Evolutionary conservation across 371 early-diverging fungal genomes (phyloP), one percentile per base, ranked within the genome.

Genomic region (Mucor lusitanicus): DNA sequence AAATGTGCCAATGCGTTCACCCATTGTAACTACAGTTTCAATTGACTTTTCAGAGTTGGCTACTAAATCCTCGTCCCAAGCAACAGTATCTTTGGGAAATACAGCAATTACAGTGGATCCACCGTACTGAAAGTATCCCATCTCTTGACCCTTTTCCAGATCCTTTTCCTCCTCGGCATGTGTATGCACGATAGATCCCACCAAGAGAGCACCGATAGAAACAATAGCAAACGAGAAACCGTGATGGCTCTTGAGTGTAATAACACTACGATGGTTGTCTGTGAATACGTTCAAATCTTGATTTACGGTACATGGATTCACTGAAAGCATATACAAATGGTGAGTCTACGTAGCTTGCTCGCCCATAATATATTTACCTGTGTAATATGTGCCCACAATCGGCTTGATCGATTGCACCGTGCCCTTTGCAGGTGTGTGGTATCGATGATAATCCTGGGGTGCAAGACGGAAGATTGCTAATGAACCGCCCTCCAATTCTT

Each of bases 371-470:
- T 5, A 13, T 46, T 19, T 46, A 74, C 78, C 78, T 59, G 78
- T 78, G 40, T 68, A 79, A 40, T 79, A 79, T 32, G 72, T 74
- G n/a, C 76, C 79, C 6, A 58, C 32, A 50, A 79, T 68, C 0
- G 65, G 53, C 13, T 68, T 48, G 17, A 74, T 68, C 0, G 63
- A 64, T 44, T 70, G 65, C 30, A 91, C 63, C 1, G 68, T 73
- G 0, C 92, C 91, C 19, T 84, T 82, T 1, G 89, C 82, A 25
- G 93, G 92, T 21, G 79, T 69, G 69, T 93, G 94, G 73, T 87
- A 90, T 8, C 93, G 86, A 62, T 94, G 94, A 59, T 94, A 94
- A 61, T 94, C 92, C 68, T 91, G 92, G 19, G 93, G 92, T 0
- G 93, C 92, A 25, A 94, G 74, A 27, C 93, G 82, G 67, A 89